phyloP scores from a whole-genome alignment of 2,329 filamentous ascomycete species.

The Hypoxylon rubiginosum region DNA sequence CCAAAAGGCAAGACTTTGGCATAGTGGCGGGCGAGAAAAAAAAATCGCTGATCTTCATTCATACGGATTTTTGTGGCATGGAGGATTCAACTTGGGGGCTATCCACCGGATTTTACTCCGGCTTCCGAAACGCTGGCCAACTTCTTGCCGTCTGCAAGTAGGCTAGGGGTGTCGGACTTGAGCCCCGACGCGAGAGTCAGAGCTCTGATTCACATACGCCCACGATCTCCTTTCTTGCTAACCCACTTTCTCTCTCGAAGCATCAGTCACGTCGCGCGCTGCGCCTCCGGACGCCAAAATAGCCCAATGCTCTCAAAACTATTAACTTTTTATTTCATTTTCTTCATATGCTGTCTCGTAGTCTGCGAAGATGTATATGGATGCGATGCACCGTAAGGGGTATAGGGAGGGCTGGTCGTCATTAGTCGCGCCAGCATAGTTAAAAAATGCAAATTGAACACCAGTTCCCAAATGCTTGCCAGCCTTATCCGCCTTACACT shows the following conservation, averaged over 20 bases:
- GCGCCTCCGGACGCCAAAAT: background rate
- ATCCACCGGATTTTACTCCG: constrained; percentile 24
- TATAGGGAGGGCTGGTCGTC: constrained; percentile 23
- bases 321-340: constrained; percentile 16
- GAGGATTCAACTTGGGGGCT: constrained; percentile 10
- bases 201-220: background rate
- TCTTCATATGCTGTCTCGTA: constrained; percentile 13
- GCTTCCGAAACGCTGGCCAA: constrained; percentile 27
- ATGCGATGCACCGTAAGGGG: constrained; percentile 17
- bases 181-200: constrained; percentile 19
- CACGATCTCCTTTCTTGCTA: background rate
- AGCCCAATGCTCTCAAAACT: background rate
- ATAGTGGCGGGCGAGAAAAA: background rate
- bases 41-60: constrained; percentile 21
- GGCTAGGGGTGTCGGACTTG: constrained; percentile 23
- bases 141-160: constrained; percentile 9
- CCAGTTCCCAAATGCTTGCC: constrained; percentile 19
- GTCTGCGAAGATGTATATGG: background rate
- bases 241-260: background rate
- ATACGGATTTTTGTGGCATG: background rate
- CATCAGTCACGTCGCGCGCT: constrained; percentile 1
- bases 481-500: constrained; percentile 18
- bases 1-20: constrained; percentile 18
- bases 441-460: constrained; percentile 18
- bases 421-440: constrained; percentile 31